Evolutionary conservation across 2,329 filamentous ascomycete species (phyloP).

Genomic region (Fusarium torulosum): DNA sequence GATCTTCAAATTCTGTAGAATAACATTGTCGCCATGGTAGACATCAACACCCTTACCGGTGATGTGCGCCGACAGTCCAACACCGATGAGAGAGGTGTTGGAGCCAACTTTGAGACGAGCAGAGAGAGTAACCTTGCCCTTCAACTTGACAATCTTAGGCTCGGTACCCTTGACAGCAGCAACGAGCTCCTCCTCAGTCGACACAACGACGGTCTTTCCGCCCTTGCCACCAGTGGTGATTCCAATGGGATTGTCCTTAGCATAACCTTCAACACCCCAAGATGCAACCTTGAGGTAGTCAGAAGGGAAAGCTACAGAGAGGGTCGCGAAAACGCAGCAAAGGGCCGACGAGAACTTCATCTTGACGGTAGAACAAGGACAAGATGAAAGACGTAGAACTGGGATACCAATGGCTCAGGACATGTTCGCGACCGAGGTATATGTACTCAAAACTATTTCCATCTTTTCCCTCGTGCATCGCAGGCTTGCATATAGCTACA

Average conservation of each 20-base stretch:
- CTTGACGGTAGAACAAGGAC: not conserved
- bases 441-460: conserved; percentile 5
- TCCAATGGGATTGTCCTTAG: conserved; percentile 54
- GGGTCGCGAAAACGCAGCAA: conserved; percentile 26
- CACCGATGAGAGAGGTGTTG: conserved; percentile 59
- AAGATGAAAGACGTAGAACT: not conserved
- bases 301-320: conserved; percentile 32
- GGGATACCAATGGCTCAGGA: not conserved
- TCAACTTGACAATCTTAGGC: conserved; percentile 59
- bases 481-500: not conserved
- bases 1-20: conserved; percentile 56
- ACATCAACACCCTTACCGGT: conserved; percentile 54
- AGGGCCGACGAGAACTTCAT: conserved; percentile 38
- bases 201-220: conserved; percentile 62
- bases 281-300: conserved; percentile 40
- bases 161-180: conserved; percentile 58
- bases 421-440: not conserved
- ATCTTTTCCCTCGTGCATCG: not conserved
- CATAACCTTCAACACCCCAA: conserved; percentile 47
- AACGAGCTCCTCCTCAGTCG: conserved; percentile 57
- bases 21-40: conserved; percentile 54
- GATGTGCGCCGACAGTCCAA: conserved; percentile 53
- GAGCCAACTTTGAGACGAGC: conserved; percentile 58
- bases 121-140: conserved; percentile 50
- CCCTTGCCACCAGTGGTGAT: conserved; percentile 57